Evolutionary conservation across 2,329 filamentous ascomycete genomes (phyloP), one percentile per base, ranked within the genome.

Genomic region (Mariannaea sp.): DNA sequence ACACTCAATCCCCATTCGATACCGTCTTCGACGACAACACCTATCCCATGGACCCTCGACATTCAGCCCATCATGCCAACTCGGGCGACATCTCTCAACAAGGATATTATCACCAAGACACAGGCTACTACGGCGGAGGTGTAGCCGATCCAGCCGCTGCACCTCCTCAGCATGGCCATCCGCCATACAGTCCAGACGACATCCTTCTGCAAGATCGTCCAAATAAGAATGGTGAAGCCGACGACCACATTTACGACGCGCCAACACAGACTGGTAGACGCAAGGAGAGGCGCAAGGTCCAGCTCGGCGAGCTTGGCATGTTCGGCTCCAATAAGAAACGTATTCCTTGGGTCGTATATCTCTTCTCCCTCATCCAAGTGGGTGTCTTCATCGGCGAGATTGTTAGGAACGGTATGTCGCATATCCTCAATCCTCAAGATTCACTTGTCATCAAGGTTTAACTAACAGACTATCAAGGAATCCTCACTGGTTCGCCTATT

Each of bases 351-450:
- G 84, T 96, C 6, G 89, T 92, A 27, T 97, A 93, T 70, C 73
- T 86, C 36, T 82, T 97, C 58, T 90, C 91, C 3, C 49, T 86
- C 24, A 80, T 88, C 10, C 92, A 97, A 71, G 75, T 94, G 16
- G 84, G 79, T 13, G 91, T 97, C 22, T 99, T 99, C 68, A 89
- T 97, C 59, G 91, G 81, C 46, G 91, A 97, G 75, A 77, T 99
- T 57, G 86, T 89, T 41, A 90, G 87, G 68, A 95, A 92, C 72
- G 87, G 90, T 91, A 80, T 66, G 83, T 71, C 56, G 8, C 17
- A 26, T 9, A 9, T 7, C 12, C 19, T 13, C n/a, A 13, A 13
- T 6, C 20, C 20, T 35, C n/a, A 16, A 19, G 19, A 35, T 29
- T 22, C 3, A 7, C 4, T 22, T 29, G 14, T 16, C 14, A 9